phyloP scores from a whole-genome alignment of 768 basidiomycete species.

The Leccinum variicolor region DNA sequence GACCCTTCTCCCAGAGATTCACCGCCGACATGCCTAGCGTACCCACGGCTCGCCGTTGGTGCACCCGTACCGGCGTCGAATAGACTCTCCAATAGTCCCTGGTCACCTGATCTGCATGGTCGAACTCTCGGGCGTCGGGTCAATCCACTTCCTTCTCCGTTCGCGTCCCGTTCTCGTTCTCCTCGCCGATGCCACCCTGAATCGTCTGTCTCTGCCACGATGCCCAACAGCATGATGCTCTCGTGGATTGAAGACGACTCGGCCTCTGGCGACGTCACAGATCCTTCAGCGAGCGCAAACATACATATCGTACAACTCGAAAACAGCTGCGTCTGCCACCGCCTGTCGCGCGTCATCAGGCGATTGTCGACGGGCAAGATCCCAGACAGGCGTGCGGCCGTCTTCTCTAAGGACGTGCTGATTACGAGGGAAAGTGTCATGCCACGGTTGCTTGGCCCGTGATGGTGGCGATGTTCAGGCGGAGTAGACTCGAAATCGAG shows the following conservation, averaged over 20 bases:
- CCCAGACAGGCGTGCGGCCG: slow-evolving; percentile 44
- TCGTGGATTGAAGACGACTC: slow-evolving; percentile 39
- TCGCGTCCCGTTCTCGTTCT: neutral
- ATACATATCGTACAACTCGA: slow-evolving; percentile 54
- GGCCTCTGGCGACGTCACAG: slow-evolving; percentile 9
- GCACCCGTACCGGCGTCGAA: neutral
- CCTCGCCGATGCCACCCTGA: slow-evolving; percentile 19
- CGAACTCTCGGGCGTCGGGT: neutral
- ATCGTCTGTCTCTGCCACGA: slow-evolving; percentile 38
- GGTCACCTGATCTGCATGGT: slow-evolving; percentile 1
- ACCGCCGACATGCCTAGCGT: neutral
- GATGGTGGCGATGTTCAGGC: slow-evolving; percentile 35
- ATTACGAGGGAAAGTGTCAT: slow-evolving; percentile 48
- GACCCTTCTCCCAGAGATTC: slow-evolving; percentile 6
- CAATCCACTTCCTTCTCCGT: neutral
- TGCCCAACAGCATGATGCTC: slow-evolving; percentile 44
- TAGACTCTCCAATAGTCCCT: neutral
- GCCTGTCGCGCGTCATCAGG: slow-evolving; percentile 41
- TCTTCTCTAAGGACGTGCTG: slow-evolving; percentile 40
- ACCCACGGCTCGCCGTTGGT: neutral
- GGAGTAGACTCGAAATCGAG: slow-evolving; percentile 55
- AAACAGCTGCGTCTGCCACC: slow-evolving; percentile 64
- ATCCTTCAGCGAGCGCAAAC: slow-evolving; percentile 37
- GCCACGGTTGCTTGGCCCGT: neutral
- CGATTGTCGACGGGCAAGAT: slow-evolving; percentile 46